Percentiles rank a stretch among this genome's conserved stretches.
phyloP scores from a whole-genome alignment of 2,329 filamentous ascomycete species.

The Boeremia exigua region DNA sequence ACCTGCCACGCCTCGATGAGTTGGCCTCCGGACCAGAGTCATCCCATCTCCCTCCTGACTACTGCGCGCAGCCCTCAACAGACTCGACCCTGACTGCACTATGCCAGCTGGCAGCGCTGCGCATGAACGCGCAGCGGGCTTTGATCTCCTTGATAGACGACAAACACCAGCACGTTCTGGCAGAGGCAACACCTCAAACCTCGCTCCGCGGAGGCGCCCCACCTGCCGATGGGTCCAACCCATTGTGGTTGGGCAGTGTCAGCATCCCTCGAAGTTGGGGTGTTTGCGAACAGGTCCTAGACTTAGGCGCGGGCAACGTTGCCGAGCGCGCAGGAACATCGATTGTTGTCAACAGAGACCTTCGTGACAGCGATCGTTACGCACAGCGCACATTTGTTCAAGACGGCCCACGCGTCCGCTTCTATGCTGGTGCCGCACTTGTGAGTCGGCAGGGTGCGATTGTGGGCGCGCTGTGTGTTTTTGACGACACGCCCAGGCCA shows the following conservation, averaged over 20 bases:
- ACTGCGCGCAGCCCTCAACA: slow-evolving; percentile 27
- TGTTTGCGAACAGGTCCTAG: slow-evolving; percentile 32
- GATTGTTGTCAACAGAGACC: slow-evolving; percentile 21
- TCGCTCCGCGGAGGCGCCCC: slow-evolving; percentile 25
- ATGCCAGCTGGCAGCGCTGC: slow-evolving; percentile 45
- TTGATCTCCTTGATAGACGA: slow-evolving; percentile 48
- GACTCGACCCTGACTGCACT: slow-evolving; percentile 44
- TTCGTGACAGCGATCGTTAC: slow-evolving; percentile 17
- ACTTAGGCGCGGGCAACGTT: neutral
- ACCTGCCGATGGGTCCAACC: slow-evolving; percentile 1
- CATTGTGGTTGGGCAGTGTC: slow-evolving; percentile 39
- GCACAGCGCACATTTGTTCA: slow-evolving; percentile 26
- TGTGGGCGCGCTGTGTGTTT: slow-evolving; percentile 35
- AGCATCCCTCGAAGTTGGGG: slow-evolving; percentile 37
- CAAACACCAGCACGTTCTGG: slow-evolving; percentile 44
- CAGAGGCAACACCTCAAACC: slow-evolving; percentile 44
- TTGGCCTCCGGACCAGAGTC: slow-evolving; percentile 7
- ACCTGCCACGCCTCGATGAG: slow-evolving; percentile 28
- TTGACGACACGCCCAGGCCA: slow-evolving; percentile 28
- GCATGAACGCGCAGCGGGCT: slow-evolving; percentile 40
- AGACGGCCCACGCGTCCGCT: slow-evolving; percentile 19
- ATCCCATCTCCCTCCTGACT: slow-evolving; percentile 15
- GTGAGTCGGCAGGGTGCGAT: slow-evolving; percentile 29
- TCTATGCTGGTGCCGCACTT: slow-evolving; percentile 40
- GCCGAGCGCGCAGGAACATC: neutral